Evolutionary conservation across 2,329 filamentous ascomycete species (phyloP).

Genomic region (Fusarium napiforme): DNA sequence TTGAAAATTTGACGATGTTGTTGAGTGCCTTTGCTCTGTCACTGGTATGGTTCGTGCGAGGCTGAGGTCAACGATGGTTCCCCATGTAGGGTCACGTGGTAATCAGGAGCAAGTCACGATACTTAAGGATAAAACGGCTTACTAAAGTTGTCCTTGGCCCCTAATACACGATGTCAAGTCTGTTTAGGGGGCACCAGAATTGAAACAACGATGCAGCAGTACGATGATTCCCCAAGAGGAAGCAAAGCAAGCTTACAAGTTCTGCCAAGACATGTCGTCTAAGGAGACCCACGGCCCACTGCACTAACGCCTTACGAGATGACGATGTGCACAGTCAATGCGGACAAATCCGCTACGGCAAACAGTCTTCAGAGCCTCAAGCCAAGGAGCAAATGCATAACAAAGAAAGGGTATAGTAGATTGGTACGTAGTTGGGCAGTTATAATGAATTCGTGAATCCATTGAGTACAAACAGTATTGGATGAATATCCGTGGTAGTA

Average conservation of each 20-base stretch:
- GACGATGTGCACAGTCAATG: neutral
- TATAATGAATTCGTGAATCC: slow-evolving; percentile 13
- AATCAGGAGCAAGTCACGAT: too few relatives aligned
- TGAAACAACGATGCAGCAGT: neutral
- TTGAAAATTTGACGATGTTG: too few relatives aligned
- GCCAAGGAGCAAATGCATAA: neutral
- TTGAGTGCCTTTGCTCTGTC: too few relatives aligned
- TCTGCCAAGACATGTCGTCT: neutral
- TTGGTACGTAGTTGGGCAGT: neutral
- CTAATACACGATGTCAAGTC: neutral
- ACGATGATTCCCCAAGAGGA: neutral
- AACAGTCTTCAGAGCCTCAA: neutral
- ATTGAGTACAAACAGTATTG: neutral
- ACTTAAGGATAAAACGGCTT: neutral
- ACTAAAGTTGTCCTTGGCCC: neutral
- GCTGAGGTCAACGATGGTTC: too few relatives aligned
- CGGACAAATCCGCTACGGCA: neutral
- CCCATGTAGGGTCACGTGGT: too few relatives aligned
- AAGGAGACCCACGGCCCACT: neutral
- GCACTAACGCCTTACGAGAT: neutral
- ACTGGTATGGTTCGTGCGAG: too few relatives aligned
- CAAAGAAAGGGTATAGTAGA: slow-evolving; percentile 8
- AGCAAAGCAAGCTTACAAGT: neutral
- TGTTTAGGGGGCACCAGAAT: neutral
- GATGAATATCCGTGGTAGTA: neutral